Evolutionary conservation across 352 stramenopile genomes (phyloP), one percentile per base, ranked within the genome.

Genomic region (Phytophthora litchii): DNA sequence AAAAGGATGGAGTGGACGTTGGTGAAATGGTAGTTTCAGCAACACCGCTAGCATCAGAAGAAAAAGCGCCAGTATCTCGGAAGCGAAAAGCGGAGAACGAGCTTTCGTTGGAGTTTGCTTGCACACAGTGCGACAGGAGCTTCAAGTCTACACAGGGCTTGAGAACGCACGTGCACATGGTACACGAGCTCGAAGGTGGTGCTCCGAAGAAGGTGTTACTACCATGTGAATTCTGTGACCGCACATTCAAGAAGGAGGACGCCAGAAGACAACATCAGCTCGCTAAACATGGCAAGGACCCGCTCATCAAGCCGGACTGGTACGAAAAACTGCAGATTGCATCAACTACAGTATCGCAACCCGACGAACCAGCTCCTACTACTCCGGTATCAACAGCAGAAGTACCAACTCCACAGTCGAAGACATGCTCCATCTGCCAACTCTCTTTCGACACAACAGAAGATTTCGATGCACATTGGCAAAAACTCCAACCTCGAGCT

Each of bases 261-360:
- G 86, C 85, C 3, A 75, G 74, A 20, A 77, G 76, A 47, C 86
- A 95, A 51, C 88, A 96, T 38, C 54, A 78, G 13, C 64, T 88
- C 35, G 83, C 88, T 32, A 96, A 96, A 58, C 88, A 96, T 60
- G 88, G 86, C 27, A 78, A 81, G 21, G 83, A 94, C 58, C 70
- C 66, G 27, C 64, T 86, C 13, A 94, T 96, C 34, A 78, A 80
- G 21, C 88, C 88, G 1, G 88, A 96, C 55, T 96, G 88, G 88
- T 92, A 77, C 51, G 59, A 70, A 32, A 70, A 65, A 13, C 59
- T 73, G 45, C 64, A 74, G 40, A 27, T n/a, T 12, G 17, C 19
- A 23, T n/a, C 25, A 37, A 54, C 7, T 32, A 20, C 34, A 54
- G 14, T 12, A 11, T 23, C 42, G 11, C 23, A 31, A 11, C 40